Base-by-base conservation (phyloP, 2,329 filamentous ascomycete genomes). In the Claviceps maximensis region DNA sequence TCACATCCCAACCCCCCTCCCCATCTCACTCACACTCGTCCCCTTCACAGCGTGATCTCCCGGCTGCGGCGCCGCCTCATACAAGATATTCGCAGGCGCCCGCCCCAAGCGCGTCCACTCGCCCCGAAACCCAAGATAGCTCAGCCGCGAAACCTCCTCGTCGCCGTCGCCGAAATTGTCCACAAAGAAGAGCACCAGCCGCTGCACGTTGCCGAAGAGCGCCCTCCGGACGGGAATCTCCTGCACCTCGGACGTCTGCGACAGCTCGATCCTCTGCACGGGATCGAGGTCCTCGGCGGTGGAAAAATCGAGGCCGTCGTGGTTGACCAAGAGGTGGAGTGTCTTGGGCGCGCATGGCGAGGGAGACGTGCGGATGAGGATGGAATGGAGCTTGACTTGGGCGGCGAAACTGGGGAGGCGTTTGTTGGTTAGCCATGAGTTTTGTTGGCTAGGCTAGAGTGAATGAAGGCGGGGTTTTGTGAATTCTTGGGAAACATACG, bases 1-100 rank as follows among this genome's bases (percentile, higher is more conserved):
- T 72, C 69, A n/a, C n/a, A n/a, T n/a, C 2, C 78, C 77, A 60
- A 82, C 73, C 1, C 72, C 71, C 54, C 74, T 74, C 0, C 78
- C 78, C 69, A 82, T 74, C 65, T 74, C 69, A 58, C 78, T 80
- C 45, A 75, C 65, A 46, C 62, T 67, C 49, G 74, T 74, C 8
- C 80, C 80, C 71, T 80, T 82, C 23, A 84, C 25, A 70, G 78
- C 80, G 71, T 98, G 93, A 71, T 98, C 93, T 47, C 73, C 80
- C 13, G 91, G 93, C 67, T 96, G 95, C 38, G 93, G 86, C 27
- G 91, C 91, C 19, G 89, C 86, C 76, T 98, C 93, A 68, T 97
- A 98, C 56, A 95, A 63, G 61, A 97, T 91, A 60, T 86, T 89
- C 7, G 86, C 74, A 1, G 93, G 89, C 65, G 67, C 71, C 56